Evolutionary conservation across 306 rosid species (phyloP).

Genomic region (Rosa chinensis): DNA sequence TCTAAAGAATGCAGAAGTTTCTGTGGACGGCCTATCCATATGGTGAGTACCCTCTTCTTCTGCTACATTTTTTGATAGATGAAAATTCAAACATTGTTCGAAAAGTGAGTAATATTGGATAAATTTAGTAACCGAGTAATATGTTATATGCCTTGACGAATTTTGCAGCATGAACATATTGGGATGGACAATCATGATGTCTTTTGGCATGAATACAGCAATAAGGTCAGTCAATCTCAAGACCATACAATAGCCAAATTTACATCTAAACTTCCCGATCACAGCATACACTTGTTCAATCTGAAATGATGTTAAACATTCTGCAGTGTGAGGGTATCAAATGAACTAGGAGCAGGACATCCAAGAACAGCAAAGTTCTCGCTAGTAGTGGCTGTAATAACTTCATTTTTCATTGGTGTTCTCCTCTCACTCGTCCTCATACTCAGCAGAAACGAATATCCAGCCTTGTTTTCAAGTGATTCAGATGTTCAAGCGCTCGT

Average conservation of each 20-base stretch:
- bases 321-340: conserved; percentile 83
- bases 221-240: conserved; percentile 33
- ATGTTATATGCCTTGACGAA: neutral
- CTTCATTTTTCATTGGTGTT: conserved; percentile 40
- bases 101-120: neutral
- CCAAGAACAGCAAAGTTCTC: conserved; percentile 86
- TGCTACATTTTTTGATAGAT: neutral
- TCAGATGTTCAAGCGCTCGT: conserved; percentile 47
- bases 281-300: neutral
- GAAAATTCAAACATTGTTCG: neutral
- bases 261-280: no score
- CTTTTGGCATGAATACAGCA: conserved; percentile 68
- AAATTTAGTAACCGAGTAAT: neutral
- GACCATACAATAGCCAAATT: no score
- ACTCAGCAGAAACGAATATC: conserved; percentile 39
- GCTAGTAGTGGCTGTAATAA: conserved; percentile 59
- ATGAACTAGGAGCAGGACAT: conserved; percentile 84
- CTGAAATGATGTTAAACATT: neutral
- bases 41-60: conserved; percentile 47
- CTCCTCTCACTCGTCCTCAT: conserved; percentile 43
- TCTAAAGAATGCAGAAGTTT: conserved; percentile 70
- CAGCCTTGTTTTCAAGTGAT: conserved; percentile 53
- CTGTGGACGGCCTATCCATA: conserved; percentile 76
- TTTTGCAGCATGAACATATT: conserved; percentile 66
- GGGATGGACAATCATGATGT: conserved; percentile 72